A percentile compares a stretch with the other conserved stretches of the same genome.
Conservation (phyloP, 2,329 filamentous ascomycete species). For the Diatrype stigma region DNA sequence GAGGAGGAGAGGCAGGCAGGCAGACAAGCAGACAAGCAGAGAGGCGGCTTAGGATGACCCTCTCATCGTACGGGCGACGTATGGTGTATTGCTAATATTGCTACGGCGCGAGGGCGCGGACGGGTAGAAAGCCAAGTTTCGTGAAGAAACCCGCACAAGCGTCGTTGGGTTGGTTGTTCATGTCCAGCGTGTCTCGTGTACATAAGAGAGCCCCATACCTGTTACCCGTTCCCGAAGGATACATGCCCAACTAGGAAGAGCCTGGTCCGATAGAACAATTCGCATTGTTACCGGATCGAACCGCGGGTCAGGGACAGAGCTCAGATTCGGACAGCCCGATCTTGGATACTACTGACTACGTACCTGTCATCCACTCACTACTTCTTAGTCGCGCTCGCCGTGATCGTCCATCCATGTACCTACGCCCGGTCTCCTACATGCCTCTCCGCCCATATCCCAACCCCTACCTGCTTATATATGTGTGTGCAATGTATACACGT, state of each 20-base stretch:
- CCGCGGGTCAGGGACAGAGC: background rate
- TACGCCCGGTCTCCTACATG: no score
- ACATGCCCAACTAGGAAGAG: background rate
- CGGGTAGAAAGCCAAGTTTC: background rate
- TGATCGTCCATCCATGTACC: no score
- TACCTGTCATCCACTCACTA: background rate
- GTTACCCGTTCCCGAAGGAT: background rate
- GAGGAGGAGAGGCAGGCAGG: no score
- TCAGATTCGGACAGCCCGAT: background rate
- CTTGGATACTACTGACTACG: background rate
- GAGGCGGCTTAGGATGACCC: background rate
- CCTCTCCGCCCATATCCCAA: no score
- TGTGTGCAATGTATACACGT: background rate
- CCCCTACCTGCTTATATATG: background rate
- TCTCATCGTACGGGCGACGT: background rate
- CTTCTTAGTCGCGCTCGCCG: background rate
- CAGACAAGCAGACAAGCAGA: no score
- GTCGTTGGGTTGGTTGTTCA: background rate
- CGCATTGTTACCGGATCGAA: conserved; percentile 1
- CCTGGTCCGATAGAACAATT: background rate
- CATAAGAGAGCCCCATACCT: background rate
- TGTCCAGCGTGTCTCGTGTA: conserved; percentile 1
- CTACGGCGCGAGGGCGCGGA: background rate
- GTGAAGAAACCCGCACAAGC: background rate
- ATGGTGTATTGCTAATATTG: background rate